Percentiles rank a stretch among this genome's conserved stretches.
Evolutionary conservation across 345 rosid genomes (phyloP).

Genomic region (Hypericum perforatum): DNA sequence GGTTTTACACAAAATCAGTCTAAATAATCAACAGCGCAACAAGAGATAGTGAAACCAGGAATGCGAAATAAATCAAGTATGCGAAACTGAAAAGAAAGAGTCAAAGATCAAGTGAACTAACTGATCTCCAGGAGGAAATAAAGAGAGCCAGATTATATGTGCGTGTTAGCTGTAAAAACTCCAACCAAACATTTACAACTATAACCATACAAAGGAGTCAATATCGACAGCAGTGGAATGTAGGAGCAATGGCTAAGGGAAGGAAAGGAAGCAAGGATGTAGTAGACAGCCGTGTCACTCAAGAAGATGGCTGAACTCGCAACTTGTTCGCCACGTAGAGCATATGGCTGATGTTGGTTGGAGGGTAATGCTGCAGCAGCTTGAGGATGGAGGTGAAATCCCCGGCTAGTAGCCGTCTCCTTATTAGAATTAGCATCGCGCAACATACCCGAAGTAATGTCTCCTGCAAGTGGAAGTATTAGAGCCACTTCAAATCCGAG

Average conservation of each 20-base stretch:
- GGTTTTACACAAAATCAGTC: too few relatives aligned
- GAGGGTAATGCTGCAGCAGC: conserved; percentile 72
- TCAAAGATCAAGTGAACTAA: not conserved
- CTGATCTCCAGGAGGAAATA: not conserved
- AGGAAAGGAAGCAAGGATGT: not conserved
- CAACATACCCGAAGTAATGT: conserved; percentile 86
- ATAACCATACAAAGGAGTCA: conserved; percentile 13
- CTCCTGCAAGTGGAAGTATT: conserved; percentile 43
- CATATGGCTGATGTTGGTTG: conserved; percentile 71
- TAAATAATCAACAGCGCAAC: too few relatives aligned
- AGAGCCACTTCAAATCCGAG: too few relatives aligned
- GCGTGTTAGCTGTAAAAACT: conserved; percentile 11
- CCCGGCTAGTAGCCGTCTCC: conserved; percentile 80
- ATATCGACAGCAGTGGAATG: conserved; percentile 2
- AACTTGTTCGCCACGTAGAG: conserved; percentile 88
- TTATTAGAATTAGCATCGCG: conserved; percentile 78
- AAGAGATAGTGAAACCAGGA: too few relatives aligned
- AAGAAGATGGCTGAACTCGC: conserved; percentile 34
- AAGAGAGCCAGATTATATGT: not conserved
- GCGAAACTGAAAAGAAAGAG: not conserved
- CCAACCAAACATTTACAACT: conserved; percentile 21
- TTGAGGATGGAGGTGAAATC: conserved; percentile 77
- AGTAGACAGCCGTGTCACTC: not conserved
- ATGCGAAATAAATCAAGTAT: not conserved
- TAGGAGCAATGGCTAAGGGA: not conserved